Base-by-base conservation (phyloP, 2,329 filamentous ascomycete genomes). In the Venturia carpophila region DNA sequence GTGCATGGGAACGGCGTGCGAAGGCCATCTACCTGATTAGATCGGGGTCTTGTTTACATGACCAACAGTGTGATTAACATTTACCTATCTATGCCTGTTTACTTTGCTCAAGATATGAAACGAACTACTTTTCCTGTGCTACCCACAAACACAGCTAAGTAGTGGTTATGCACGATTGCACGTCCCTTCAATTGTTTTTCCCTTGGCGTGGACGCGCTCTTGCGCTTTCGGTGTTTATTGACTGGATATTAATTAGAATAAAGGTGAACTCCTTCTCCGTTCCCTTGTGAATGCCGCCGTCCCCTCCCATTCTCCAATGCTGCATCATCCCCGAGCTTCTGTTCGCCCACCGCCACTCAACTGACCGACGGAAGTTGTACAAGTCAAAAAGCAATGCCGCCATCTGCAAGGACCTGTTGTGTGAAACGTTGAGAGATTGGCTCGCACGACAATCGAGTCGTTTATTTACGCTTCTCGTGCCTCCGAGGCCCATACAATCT, bases 221-320 rank as follows among this genome's bases (percentile, higher is more conserved):
- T 9, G 52, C 52, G 52, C 37, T 27, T 19, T 34, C 15, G 27
- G 10, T 19, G 5, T 37, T 58, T 58, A 58, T 58, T 58, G 52
- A 58, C 30, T 58, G 52, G 52, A 58, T 11, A 58, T 58, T 58
- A 58, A 58, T 58, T 37, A 10, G 27, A 37, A 37, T 37, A 37
- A 58, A 58, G 30, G 27, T 27, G 21, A 17, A 19, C 9, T 37
- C 52, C 52, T 37, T 37, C 37, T 19, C 52, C 0, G n/a, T 10
- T 21, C 30, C 5, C 52, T 37, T 4, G 11, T n/a, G 52, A 34
- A 37, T 58, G 7, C 13, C 17, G 6, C 30, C 30, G 4, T 21
- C 45, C 45, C 7, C 19, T 17, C n/a, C 17, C 52, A 34, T n/a
- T n/a, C 30, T 58, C 27, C 19, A 37, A 1, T 55, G 10, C 11